Percentiles rank a stretch among this genome's conserved stretches.
These are phyloP conservation scores for Wilhelminamyces savonicus DNA, from an alignment of 805 yeast species.

Conservation along the genomic window DNA sequence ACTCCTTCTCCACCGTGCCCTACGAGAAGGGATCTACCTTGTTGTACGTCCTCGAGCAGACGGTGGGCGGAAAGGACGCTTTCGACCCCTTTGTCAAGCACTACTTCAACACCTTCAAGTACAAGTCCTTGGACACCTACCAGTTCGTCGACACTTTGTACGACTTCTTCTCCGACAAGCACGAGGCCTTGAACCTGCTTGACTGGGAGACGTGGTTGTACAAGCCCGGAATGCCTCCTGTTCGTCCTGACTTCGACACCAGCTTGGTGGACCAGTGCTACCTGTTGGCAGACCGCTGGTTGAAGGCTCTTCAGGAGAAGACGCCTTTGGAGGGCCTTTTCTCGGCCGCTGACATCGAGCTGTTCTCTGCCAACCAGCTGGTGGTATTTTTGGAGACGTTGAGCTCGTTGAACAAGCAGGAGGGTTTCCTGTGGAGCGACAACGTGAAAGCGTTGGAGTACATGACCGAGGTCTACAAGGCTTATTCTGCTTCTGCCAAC, in stretches of 20 bases:
- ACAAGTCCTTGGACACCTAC: slow-evolving; percentile 71
- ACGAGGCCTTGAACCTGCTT: slow-evolving; percentile 51
- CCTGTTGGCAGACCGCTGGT: slow-evolving; percentile 63
- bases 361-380: slow-evolving; percentile 68
- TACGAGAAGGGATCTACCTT: slow-evolving; percentile 87
- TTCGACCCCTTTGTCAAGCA: slow-evolving; percentile 78
- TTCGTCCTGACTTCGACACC: slow-evolving; percentile 72
- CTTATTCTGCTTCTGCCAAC: slow-evolving; percentile 51
- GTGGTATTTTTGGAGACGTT: slow-evolving; percentile 74
- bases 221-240: slow-evolving; percentile 81
- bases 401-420: slow-evolving; percentile 40
- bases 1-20: slow-evolving; percentile 81
- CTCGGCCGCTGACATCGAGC: slow-evolving; percentile 41
- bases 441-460: slow-evolving; percentile 24
- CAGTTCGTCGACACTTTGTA: slow-evolving; percentile 73
- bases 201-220: slow-evolving; percentile 87
- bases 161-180: slow-evolving; percentile 50
- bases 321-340: slow-evolving; percentile 25
- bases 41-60: slow-evolving; percentile 65
- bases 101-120: slow-evolving; percentile 66
- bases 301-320: slow-evolving; percentile 21
- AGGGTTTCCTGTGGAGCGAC: slow-evolving; percentile 31
- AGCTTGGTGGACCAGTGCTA: slow-evolving; percentile 70
- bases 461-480: slow-evolving; percentile 28
- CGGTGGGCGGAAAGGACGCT: slow-evolving; percentile 54